phyloP scores from a whole-genome alignment of 1,284 basidiomycete genomes.

The Microbotryum silenes-acaulis region DNA sequence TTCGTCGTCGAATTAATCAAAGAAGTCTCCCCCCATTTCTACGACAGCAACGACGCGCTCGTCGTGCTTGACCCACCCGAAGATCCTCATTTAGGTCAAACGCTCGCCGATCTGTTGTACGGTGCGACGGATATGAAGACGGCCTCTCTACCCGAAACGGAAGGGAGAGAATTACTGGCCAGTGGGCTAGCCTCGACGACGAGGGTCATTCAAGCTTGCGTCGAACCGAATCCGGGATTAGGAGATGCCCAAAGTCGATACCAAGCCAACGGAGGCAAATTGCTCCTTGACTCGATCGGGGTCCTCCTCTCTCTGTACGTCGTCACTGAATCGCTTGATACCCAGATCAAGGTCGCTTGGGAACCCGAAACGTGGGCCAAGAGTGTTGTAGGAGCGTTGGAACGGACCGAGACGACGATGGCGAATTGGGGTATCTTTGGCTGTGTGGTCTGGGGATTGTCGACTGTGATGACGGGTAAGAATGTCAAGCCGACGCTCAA shows the following conservation, averaged over 20 bases:
- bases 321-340: background rate
- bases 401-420: slow-evolving; percentile 10
- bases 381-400: slow-evolving; percentile 34
- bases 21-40: slow-evolving; percentile 22
- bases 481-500: slow-evolving; percentile 50
- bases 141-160: slow-evolving; percentile 20
- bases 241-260: background rate
- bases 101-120: slow-evolving; percentile 21
- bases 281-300: slow-evolving; percentile 6
- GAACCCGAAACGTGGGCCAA: slow-evolving; percentile 39
- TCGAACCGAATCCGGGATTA: background rate
- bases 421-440: slow-evolving; percentile 62
- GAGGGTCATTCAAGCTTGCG: slow-evolving; percentile 3
- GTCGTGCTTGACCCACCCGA: background rate
- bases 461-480: slow-evolving; percentile 51
- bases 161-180: slow-evolving; percentile 20
- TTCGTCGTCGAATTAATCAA: slow-evolving; percentile 19
- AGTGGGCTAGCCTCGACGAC: slow-evolving; percentile 13
- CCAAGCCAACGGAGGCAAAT: background rate
- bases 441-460: slow-evolving; percentile 53
- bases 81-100: slow-evolving; percentile 6
- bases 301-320: slow-evolving; percentile 13
- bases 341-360: slow-evolving; percentile 34
- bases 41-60: slow-evolving; percentile 1
- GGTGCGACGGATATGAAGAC: slow-evolving; percentile 17